Evolutionary conservation across 345 rosid genomes (phyloP).

Genomic region (Hibiscus tridactylites): DNA sequence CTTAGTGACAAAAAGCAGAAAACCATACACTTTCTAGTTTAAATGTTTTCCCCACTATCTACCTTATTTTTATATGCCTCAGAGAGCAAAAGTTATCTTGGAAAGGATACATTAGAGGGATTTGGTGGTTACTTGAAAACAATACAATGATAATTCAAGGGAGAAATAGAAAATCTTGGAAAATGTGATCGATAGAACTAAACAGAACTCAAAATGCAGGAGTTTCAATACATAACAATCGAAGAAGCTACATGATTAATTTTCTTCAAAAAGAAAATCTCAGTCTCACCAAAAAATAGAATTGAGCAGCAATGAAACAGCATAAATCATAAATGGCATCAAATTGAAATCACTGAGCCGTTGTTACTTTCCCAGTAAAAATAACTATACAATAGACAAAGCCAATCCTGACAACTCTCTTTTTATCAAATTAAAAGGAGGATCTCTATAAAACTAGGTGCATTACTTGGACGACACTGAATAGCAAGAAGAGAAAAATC

Average conservation of each 20-base stretch:
- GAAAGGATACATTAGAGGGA: not conserved
- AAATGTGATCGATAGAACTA: not conserved
- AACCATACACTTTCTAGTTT: not conserved
- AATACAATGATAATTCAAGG: not conserved
- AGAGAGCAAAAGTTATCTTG: not conserved
- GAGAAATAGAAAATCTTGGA: not conserved
- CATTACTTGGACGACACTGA: not conserved
- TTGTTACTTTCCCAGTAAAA: not conserved
- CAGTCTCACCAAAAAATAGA: not conserved
- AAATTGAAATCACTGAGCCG: not conserved
- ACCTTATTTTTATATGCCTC: not conserved
- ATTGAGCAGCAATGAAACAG: not conserved
- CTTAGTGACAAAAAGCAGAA: not conserved
- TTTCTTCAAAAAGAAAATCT: not conserved
- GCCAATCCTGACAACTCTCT: not conserved
- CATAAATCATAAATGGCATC: not conserved
- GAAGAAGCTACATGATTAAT: not conserved
- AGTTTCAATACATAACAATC: not conserved
- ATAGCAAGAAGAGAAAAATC: not conserved
- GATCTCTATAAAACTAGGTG: conserved; percentile 3
- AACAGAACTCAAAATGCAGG: not conserved
- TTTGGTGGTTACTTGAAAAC: not conserved
- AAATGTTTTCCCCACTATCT: not conserved
- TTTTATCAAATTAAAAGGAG: conserved; percentile 3
- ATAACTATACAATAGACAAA: not conserved